Evolutionary conservation across 257 asterid species (phyloP).

Genomic region (Rhazya stricta): DNA sequence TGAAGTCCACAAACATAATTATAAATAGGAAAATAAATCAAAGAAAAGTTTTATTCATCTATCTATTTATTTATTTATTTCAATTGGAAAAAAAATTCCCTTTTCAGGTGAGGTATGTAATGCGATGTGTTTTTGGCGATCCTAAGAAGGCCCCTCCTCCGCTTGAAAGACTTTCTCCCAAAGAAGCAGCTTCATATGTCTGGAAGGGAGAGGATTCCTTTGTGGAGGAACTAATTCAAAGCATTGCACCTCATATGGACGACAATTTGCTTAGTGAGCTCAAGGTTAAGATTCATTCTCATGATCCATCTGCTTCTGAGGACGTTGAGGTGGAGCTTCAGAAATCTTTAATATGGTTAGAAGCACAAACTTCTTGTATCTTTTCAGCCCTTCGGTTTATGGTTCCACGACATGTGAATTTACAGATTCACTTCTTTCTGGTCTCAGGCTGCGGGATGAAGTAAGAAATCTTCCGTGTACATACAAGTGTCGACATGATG

Average conservation of each 20-base stretch:
- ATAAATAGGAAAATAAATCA: neutral
- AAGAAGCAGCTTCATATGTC: slow-evolving; percentile 60
- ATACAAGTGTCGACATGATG: slow-evolving; percentile 88
- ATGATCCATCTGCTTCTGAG: slow-evolving; percentile 75
- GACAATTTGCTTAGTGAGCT: slow-evolving; percentile 61
- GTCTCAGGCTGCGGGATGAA: slow-evolving; percentile 94
- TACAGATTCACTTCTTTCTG: slow-evolving; percentile 17
- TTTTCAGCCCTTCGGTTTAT: neutral
- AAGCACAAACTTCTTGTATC: slow-evolving; percentile 5
- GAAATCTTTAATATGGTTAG: slow-evolving; percentile 87
- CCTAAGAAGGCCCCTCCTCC: slow-evolving; percentile 97
- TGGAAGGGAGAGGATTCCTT: slow-evolving; percentile 95
- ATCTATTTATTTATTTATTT: neutral
- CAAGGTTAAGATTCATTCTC: slow-evolving; percentile 67
- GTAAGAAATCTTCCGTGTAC: slow-evolving; percentile 86
- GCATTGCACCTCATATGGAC: slow-evolving; percentile 80
- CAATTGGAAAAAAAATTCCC: neutral
- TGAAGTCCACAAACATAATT: neutral
- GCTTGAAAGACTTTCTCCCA: slow-evolving; percentile 73
- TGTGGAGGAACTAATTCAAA: slow-evolving; percentile 77
- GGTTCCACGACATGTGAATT: neutral
- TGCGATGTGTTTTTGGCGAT: slow-evolving; percentile 92
- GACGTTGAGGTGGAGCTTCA: slow-evolving; percentile 55
- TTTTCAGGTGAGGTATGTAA: slow-evolving; percentile 91
- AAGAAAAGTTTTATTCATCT: neutral